Base-by-base conservation (phyloP, 139 green algal genomes). In the Picochlorum sp. region DNA sequence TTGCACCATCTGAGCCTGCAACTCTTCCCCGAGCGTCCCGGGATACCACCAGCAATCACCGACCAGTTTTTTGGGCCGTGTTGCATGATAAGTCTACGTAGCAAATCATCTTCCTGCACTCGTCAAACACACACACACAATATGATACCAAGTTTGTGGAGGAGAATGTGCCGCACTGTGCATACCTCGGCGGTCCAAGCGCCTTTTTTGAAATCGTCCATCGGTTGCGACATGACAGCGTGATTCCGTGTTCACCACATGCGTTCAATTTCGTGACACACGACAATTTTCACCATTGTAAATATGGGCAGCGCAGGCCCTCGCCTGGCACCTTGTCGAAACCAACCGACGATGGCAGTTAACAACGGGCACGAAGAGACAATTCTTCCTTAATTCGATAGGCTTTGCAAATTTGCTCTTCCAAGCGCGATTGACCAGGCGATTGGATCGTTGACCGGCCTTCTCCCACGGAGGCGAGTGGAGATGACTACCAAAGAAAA, bases 1-100 rank as follows among this genome's bases (percentile, higher is more conserved):
- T 94, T 94, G 75, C 75, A 87, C 84, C 86, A 94, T 45, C 88
- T 60, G 10, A 95, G 75, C 7, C 89, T 72, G 73, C 89, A 96
- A 62, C 72, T 86, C 70, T 96, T 96, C 55, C 86, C 86, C 2
- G 70, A 84, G 10, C 89, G 81, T 1, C 88, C 89, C 10, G 70
- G 72, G 31, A 96, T 82, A n/a, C 74, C 76, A 9, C 75, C 49
- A 2, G 89, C 89, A n/a, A 96, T 90, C 3, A 87, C 45, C 21
- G 67, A 76, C 89, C 89, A 96, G 59, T 95, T 90, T 47, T 81
- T 85, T 2, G 83, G 38, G 1, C 88, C 88, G 28, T 83, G 77
- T 45, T 80, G 65, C 6, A 56, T 52, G 3, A 95, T 85, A 0
- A 91, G 49, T 20, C 55, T 24, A 11, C 61, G 65, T 20, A 95